Conservation (phyloP, 305 asterid genomes). For the Solanum hybrid region DNA sequence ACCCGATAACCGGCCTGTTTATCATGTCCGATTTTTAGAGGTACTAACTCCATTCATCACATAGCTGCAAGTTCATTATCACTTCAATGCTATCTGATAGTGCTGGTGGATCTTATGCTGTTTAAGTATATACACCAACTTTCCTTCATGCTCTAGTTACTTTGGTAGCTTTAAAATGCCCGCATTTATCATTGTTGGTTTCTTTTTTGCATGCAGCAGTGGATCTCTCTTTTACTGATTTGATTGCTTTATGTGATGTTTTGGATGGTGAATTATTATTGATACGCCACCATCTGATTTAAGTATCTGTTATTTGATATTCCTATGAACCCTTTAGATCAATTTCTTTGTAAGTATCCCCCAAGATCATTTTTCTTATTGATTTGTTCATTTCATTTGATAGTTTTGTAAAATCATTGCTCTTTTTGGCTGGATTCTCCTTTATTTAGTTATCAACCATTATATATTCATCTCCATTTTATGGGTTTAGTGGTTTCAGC, state of each 20-base stretch:
- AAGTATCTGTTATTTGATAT: not conserved
- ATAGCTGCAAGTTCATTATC: not conserved
- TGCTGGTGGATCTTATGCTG: not conserved
- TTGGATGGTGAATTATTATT: not conserved
- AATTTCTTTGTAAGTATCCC: not conserved
- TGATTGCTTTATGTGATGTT: not conserved
- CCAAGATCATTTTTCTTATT: not conserved
- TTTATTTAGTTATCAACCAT: not conserved
- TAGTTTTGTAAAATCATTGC: not conserved
- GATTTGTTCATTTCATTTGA: not conserved
- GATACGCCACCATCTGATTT: not conserved
- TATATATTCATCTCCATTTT: not conserved
- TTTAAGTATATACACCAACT: not conserved
- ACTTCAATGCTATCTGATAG: not conserved
- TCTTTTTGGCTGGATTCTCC: not conserved
- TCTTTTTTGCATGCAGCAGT: not conserved
- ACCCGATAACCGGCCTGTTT: slow-evolving; percentile 64
- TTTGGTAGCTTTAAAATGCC: not conserved
- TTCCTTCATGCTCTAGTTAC: not conserved
- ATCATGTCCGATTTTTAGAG: slow-evolving; percentile 69
- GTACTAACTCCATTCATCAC: slow-evolving; percentile 19
- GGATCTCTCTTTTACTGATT: not conserved
- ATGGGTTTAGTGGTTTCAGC: not conserved
- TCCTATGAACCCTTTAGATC: not conserved
- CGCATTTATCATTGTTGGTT: not conserved